Evolutionary conservation across 345 rosid genomes (phyloP).

Genomic region (Aquilaria yunnanensis): DNA sequence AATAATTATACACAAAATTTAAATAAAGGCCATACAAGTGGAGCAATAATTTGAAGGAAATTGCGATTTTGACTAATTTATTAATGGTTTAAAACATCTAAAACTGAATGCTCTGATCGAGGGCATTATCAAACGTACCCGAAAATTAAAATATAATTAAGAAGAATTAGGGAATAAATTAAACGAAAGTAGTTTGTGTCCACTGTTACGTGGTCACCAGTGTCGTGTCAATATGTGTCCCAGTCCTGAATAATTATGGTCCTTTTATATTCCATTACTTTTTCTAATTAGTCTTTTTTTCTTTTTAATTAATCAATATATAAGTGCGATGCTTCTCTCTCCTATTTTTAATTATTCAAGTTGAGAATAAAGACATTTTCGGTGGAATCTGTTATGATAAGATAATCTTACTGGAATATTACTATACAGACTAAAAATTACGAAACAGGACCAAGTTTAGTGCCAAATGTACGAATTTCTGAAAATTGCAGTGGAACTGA

Average conservation of each 20-base stretch:
- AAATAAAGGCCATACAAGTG: too few relatives aligned
- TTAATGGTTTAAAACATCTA: too few relatives aligned
- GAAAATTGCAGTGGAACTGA: too few relatives aligned
- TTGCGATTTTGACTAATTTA: too few relatives aligned
- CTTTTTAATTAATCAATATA: not conserved
- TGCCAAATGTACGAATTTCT: not conserved
- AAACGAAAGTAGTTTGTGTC: not conserved
- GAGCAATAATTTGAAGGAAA: too few relatives aligned
- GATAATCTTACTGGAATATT: slow-evolving; percentile 13
- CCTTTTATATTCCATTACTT: not conserved
- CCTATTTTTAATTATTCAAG: not conserved
- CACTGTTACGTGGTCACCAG: slow-evolving; percentile 19
- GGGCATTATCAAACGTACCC: not conserved
- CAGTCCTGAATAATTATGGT: too few relatives aligned
- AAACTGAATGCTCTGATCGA: too few relatives aligned
- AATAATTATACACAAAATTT: too few relatives aligned
- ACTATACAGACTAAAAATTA: not conserved
- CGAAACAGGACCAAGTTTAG: not conserved
- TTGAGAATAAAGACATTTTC: slow-evolving; percentile 11
- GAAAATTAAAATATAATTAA: not conserved
- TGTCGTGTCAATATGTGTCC: slow-evolving; percentile 23
- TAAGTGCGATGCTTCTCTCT: not conserved
- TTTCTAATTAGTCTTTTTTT: not conserved
- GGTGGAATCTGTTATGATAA: slow-evolving; percentile 13
- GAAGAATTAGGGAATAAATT: not conserved